Base-by-base conservation (phyloP, 352 stramenopile genomes). In the Globisporangium lucens region DNA sequence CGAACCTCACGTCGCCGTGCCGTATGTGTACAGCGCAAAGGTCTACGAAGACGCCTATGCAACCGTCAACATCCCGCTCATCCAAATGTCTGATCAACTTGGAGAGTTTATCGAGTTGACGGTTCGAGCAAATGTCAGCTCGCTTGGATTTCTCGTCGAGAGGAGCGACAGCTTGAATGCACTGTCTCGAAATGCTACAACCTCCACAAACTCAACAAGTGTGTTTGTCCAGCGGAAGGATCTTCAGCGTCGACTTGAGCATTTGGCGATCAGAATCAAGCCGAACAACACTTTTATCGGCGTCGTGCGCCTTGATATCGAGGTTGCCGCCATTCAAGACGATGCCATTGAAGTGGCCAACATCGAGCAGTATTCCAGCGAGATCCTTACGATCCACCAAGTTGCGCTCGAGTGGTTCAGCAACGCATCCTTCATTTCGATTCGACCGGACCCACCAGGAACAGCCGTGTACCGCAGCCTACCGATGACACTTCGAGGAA, bases 391-490 rank as follows among this genome's bases (percentile, higher is more conserved):
- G 5, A 61, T 79, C 33, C 57, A 68, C 36, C 51, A 74, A 53
- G 55, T 79, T 36, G 60, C 70, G 13, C 20, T 83, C 22, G 65
- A 76, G 56, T 81, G 76, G 76, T 62, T 79, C 3, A 29, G 47
- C 49, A 63, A 24, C 6, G 10, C 29, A 12, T 29, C 70, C 22
- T 57, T 71, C 52, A 43, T 56, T 3, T 62, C 59, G 29, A 59
- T 71, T n/a, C 27, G 24, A 9, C 41, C 66, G 15, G 49, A 17
- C 4, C 41, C 49, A n/a, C 60, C 60, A 29, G 65, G 58, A 0
- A 30, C 61, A 36, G 65, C 74, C 4, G 30, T 78, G 1, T 83
- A 82, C 60, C 70, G 70, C 63, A 83, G 76, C 13, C 10, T 75
- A 1, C 58, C 52, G 4, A 75, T 71, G 43, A 27, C 56, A 20